Evolutionary conservation across 2,329 filamentous ascomycete species (phyloP).

Genomic region (Cephalotrichum gorgonifer): DNA sequence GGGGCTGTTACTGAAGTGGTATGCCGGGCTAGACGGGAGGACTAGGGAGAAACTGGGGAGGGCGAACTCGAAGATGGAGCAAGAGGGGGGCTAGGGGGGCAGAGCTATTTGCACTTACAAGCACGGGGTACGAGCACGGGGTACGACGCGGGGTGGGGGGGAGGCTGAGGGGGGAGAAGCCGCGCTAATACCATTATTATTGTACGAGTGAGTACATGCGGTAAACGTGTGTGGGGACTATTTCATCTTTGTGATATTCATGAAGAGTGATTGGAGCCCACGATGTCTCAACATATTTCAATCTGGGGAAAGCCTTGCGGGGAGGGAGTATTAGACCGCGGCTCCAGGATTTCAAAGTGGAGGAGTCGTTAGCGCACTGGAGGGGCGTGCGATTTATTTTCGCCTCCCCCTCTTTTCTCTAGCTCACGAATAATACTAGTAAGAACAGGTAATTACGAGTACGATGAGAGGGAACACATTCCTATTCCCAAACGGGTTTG

Average conservation of each 20-base stretch:
- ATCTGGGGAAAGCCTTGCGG: not conserved
- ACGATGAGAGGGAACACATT: too few species aligned
- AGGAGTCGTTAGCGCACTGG: not conserved
- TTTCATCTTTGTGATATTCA: not conserved
- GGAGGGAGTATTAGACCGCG: not conserved
- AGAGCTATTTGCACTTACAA: not conserved
- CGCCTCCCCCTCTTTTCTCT: not conserved
- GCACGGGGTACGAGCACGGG: not conserved
- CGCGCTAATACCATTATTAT: not conserved
- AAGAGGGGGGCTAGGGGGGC: not conserved
- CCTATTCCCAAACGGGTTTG: too few species aligned
- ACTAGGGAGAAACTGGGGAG: slow-evolving; percentile 35
- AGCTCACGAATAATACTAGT: too few species aligned
- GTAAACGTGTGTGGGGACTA: not conserved
- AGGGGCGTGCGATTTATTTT: not conserved
- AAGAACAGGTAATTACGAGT: too few species aligned
- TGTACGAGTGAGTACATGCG: not conserved
- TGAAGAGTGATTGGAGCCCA: not conserved
- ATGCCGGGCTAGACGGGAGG: slow-evolving; percentile 33
- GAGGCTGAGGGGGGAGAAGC: not conserved
- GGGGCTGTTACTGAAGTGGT: slow-evolving; percentile 37
- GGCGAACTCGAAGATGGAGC: slow-evolving; percentile 27
- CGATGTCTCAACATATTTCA: not conserved
- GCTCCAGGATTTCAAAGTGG: not conserved
- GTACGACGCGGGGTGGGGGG: not conserved